Base-by-base conservation (phyloP, 2,329 filamentous ascomycete species). In the Talaromyces pinophilus region DNA sequence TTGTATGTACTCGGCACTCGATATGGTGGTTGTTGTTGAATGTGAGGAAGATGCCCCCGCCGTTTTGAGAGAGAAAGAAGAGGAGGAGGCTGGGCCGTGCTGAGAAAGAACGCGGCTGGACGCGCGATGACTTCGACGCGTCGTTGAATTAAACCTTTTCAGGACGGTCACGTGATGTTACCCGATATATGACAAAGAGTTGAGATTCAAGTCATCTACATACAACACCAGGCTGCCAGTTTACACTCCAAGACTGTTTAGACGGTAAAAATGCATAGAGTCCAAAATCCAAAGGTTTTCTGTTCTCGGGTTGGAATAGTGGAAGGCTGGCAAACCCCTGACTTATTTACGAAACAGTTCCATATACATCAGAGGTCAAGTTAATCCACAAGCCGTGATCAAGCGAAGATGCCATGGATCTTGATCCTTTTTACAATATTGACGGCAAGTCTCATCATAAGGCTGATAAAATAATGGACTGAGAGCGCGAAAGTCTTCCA, bases 91-190 rank as follows among this genome's bases (percentile, higher is more conserved):
- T 67, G 65, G 65, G 22, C 62, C 19, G 50, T 30, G 68, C 65
- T 66, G 54, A 50, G 62, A 61, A 67, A 57, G 19, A 5, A 70
- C 70, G 71, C 72, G 72, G 71, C 72, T 65, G 67, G 67, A 55
- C 62, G 65, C 69, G 70, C 62, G 59, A 63, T 67, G 67, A 71
- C 72, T 46, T 19, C 11, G 50, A 54, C 70, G 69, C 70, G 69
- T 64, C 28, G 19, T 25, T 66, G 64, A 70, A 72, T 75, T 68
- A 72, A 70, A 52, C 72, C 72, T 60, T 30, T 70, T 72, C 62
- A 5, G 69, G 71, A 25, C 1, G 1, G 19, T 52, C 65, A 67
- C 60, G 61, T 67, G 65, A 17, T 15, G 6, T 19, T n/a, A 4
- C 11, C 6, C 57, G 28, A 46, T 44, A n/a, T 33, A 33, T 22